Evolutionary conservation across 495 filamentous ascomycete species (phyloP).

Genomic region (Trypethelium eluteriae): DNA sequence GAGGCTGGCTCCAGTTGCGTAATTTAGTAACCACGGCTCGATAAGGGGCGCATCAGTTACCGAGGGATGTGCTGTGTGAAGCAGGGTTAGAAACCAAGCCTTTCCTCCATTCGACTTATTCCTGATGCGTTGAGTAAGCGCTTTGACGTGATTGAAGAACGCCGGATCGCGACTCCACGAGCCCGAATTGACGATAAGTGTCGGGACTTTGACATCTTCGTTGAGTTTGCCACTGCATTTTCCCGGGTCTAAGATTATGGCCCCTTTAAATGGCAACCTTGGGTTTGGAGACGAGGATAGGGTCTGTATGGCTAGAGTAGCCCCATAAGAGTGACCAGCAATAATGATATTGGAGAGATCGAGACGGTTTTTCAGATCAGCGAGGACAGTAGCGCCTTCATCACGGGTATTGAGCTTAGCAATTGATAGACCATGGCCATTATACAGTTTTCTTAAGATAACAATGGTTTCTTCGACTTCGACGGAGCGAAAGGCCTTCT

Average conservation of each 20-base stretch:
- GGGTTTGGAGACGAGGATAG: constrained; percentile 29
- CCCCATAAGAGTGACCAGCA: constrained; percentile 48
- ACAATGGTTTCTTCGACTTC: constrained; percentile 46
- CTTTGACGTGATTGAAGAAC: constrained; percentile 46
- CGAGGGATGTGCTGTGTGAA: constrained; percentile 46
- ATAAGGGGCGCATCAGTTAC: constrained; percentile 50
- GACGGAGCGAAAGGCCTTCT: constrained; percentile 46
- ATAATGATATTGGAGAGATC: constrained; percentile 39
- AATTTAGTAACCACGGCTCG: constrained; percentile 42
- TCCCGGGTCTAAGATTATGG: constrained; percentile 45
- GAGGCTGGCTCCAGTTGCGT: constrained; percentile 42
- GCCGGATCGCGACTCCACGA: constrained; percentile 43
- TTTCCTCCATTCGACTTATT: constrained; percentile 13
- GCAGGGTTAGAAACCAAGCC: constrained; percentile 47
- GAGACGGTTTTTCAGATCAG: constrained; percentile 34
- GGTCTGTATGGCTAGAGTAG: constrained; percentile 45
- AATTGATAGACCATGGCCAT: constrained; percentile 35
- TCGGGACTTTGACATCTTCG: constrained; percentile 42
- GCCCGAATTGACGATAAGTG: constrained; percentile 45
- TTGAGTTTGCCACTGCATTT: constrained; percentile 48
- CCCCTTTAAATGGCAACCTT: constrained; percentile 38
- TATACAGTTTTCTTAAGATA: constrained; percentile 40
- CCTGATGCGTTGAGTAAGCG: constrained; percentile 32
- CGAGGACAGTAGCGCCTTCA: constrained; percentile 22
- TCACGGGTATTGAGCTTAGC: constrained; percentile 27